These are phyloP conservation scores for Striga asiatica DNA, from an alignment of 257 asterid genomes.

Conservation along the genomic window DNA sequence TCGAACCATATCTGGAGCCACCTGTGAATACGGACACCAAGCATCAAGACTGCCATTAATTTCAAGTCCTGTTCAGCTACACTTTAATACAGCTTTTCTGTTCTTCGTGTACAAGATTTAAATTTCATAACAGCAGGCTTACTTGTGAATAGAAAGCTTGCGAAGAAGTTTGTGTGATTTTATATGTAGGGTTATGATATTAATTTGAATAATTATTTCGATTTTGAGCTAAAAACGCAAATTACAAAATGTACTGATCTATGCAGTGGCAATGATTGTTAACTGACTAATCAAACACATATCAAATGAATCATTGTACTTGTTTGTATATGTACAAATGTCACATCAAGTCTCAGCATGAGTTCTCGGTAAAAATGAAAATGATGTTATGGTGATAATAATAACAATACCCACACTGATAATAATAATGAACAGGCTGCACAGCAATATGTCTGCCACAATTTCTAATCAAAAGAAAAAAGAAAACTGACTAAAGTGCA, in stretches of 20 bases:
- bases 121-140: neutral
- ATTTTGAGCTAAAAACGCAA: neutral
- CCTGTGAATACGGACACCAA: slow-evolving; percentile 30
- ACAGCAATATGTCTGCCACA: neutral
- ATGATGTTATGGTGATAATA: too few relatives aligned
- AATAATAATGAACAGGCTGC: neutral
- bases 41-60: neutral
- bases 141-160: neutral
- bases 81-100: neutral
- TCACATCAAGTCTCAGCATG: too few relatives aligned
- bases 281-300: neutral
- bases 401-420: too few relatives aligned
- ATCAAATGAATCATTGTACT: too few relatives aligned
- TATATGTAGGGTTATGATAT: neutral
- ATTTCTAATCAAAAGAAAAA: too few relatives aligned
- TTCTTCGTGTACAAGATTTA: neutral
- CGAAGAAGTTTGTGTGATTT: neutral
- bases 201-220: neutral
- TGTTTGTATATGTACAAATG: too few relatives aligned
- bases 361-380: too few relatives aligned
- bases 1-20: slow-evolving; percentile 44
- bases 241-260: neutral
- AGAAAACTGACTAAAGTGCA: too few relatives aligned
- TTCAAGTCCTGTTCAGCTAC: neutral
- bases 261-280: neutral